A percentile compares a stretch with the other conserved stretches of the same genome.
Evolutionary conservation across 768 basidiomycete species (phyloP).

Genomic region (Kwoniella shandongensis): DNA sequence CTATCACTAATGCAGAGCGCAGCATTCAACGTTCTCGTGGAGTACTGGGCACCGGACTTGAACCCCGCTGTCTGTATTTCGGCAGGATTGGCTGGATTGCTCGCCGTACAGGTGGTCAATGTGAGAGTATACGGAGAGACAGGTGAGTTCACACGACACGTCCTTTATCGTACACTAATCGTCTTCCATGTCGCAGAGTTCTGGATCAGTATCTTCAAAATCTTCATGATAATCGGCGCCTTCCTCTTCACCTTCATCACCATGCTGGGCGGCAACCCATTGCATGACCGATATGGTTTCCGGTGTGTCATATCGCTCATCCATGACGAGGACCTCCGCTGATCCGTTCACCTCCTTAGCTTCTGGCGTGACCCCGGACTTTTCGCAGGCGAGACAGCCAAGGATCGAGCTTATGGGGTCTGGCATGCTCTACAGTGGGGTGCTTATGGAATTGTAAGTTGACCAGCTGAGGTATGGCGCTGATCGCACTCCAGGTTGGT

Average conservation of each 20-base stretch:
- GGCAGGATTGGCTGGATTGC: conserved; percentile 11
- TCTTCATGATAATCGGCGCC: conserved; percentile 58
- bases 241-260: conserved; percentile 63
- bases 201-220: conserved; percentile 47
- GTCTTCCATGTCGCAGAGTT: conserved; percentile 18
- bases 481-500: conserved; percentile 4
- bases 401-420: conserved; percentile 16
- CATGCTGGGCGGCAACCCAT: conserved; percentile 55
- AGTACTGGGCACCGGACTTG: conserved; percentile 22
- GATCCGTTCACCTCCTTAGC: too few relatives aligned
- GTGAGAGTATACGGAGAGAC: conserved; percentile 22
- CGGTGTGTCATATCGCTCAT: not conserved
- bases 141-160: too few relatives aligned
- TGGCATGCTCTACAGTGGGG: conserved; percentile 24
- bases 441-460: conserved; percentile 19
- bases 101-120: conserved; percentile 13
- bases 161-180: too few relatives aligned
- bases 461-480: not conserved
- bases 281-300: conserved; percentile 57
- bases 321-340: too few relatives aligned
- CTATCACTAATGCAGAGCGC: too few relatives aligned
- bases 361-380: conserved; percentile 29
- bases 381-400: conserved; percentile 7
- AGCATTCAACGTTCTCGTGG: conserved; percentile 24
- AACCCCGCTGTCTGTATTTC: conserved; percentile 51